Evolutionary conservation across 73 alveolate genomes (phyloP), one percentile per base, ranked within the genome.

Genomic region (Tetrahymena thermophila): DNA sequence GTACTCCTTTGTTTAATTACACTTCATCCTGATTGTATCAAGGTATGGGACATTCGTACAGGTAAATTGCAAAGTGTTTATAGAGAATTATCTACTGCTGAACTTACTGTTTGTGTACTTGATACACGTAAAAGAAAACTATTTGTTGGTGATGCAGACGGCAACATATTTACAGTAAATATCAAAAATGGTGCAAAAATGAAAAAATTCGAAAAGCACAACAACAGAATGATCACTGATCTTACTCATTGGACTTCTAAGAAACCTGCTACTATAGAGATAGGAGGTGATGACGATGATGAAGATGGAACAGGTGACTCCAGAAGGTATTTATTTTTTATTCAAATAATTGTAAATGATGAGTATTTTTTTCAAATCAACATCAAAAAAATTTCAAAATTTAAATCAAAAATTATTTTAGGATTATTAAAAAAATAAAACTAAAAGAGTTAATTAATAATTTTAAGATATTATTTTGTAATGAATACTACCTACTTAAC

Each of bases 161-260:
- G 99, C 40, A 96, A 99, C 94, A 97, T 99, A 40, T 97, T 98
- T 95, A 97, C 99, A n/a, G 98, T 98, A 35, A 99, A 99, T 94
- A 98, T 99, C 94, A 98, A 98, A 97, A 99, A 99, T 94, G 99
- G 99, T 44, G 99, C 99, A 17, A 98, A 98, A 94, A 99, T 99
- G 99, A 99, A 99, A 97, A 98, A 97, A 95, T 99, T 99, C 94
- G 98, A 97, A 85, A 98, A 98, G 93, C 99, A 98, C 95, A 95
- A 97, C 71, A 98, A 97, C 93, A 85, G 85, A 28, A 97, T 98
- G 96, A 97, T 98, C 10, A 97, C 99, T 21, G 98, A 98, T 1
- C 96, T 98, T 96, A 97, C 98, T 3, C 98, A 97, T 96, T 98
- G 98, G 98, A 94, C 98, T 15, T 43, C 85, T 11, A 93, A 96